Conservation (phyloP, 2,329 filamentous ascomycete genomes). For the Eutypa lata region DNA sequence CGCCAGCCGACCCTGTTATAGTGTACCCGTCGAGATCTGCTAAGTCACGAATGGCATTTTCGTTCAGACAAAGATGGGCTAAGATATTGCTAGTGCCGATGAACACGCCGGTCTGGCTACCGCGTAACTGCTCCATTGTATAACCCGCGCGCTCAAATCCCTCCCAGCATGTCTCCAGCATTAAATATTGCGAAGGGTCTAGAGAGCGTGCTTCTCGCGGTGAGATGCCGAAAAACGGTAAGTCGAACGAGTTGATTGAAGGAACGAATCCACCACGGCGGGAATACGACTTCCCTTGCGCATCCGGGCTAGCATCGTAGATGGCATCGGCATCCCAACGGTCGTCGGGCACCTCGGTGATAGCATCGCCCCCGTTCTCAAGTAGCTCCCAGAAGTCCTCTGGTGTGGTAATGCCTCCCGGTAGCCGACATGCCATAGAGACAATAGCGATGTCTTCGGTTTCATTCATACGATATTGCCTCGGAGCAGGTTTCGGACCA, state of each 20-base stretch:
- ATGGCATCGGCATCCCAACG: conserved; percentile 23
- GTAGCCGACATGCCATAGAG: conserved; percentile 31
- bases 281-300: conserved; percentile 34
- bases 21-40: conserved; percentile 23
- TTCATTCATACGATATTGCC: background rate
- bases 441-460: conserved; percentile 26
- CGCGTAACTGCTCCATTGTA: conserved; percentile 19
- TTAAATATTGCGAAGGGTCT: conserved; percentile 22
- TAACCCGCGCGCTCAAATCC: conserved; percentile 23
- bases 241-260: conserved; percentile 18
- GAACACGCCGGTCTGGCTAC: conserved; percentile 22
- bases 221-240: conserved; percentile 23
- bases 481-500: background rate
- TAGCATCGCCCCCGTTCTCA: conserved; percentile 21
- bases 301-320: conserved; percentile 20
- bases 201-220: conserved; percentile 20
- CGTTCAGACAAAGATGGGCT: conserved; percentile 12
- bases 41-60: conserved; percentile 4
- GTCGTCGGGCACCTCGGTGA: conserved; percentile 22
- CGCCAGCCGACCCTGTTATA: conserved; percentile 21
- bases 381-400: conserved; percentile 33
- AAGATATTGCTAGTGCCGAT: conserved; percentile 23
- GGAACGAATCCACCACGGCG: conserved; percentile 20
- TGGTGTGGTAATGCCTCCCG: conserved; percentile 27
- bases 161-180: conserved; percentile 24